These are phyloP conservation scores for Brassica cretica DNA, from an alignment of 345 rosid species.

Conservation along the genomic window DNA sequence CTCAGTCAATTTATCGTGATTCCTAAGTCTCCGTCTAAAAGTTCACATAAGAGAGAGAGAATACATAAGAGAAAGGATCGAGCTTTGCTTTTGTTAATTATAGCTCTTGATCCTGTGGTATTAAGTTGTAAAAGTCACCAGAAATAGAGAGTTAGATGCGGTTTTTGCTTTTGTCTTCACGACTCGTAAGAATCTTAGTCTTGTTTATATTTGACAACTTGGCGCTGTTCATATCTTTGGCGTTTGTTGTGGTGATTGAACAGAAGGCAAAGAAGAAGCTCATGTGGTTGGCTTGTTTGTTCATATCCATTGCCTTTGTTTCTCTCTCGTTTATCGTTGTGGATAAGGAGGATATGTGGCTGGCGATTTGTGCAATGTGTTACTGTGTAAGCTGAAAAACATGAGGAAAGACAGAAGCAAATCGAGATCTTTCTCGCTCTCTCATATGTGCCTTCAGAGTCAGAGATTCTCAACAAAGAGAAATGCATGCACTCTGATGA, in stretches of 20 bases:
- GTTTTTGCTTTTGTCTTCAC: too few species aligned
- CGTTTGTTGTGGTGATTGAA: conserved; percentile 93
- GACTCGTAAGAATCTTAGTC: conserved; percentile 34
- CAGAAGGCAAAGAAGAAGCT: conserved; percentile 88
- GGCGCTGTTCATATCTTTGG: conserved; percentile 88
- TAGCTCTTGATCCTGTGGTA: neutral
- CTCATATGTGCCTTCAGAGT: conserved; percentile 56
- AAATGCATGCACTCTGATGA: conserved; percentile 47
- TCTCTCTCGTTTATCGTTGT: conserved; percentile 80
- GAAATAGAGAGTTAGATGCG: too few species aligned
- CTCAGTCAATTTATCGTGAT: conserved; percentile 88
- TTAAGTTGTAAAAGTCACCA: neutral
- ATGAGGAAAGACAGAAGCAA: conserved; percentile 64
- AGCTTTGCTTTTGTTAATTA: neutral
- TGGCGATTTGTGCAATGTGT: conserved; percentile 77
- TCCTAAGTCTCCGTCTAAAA: conserved; percentile 38
- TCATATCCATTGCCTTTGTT: conserved; percentile 81
- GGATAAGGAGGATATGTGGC: conserved; percentile 66
- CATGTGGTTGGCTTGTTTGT: conserved; percentile 93
- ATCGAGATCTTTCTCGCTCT: conserved; percentile 64
- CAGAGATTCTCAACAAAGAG: conserved; percentile 52
- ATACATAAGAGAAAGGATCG: neutral
- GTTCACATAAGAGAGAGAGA: too few species aligned
- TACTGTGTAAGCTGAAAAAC: conserved; percentile 67
- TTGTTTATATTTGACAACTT: conserved; percentile 85